Evolutionary conservation across 1,284 basidiomycete species (phyloP), one percentile per base, ranked within the genome.

Genomic region (Schizopora paradoxa): DNA sequence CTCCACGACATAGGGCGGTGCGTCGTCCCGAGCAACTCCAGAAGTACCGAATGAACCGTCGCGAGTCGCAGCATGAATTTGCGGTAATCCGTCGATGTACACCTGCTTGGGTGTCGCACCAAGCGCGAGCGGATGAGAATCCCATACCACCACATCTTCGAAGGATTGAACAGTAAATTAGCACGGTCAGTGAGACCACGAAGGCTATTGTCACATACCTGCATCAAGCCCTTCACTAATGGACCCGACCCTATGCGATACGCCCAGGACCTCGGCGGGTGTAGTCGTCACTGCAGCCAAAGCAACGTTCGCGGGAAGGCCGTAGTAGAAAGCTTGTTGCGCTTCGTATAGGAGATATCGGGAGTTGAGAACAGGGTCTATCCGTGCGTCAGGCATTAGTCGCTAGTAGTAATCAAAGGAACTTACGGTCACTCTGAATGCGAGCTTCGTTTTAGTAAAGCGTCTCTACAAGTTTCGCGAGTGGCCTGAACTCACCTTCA

Each of bases 251-350:
- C 92, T 75, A 61, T 96, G 90, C 48, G 82, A 83, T 47, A 87
- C 68, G 1, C 91, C 92, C 49, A 91, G 69, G 1, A 83, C 73
- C 29, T 71, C 73, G 1, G 92, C 91, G 1, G 92, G 82, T 8
- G 82, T 85, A 1, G 83, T 79, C 0, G 82, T 95, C 13, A 95
- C 83, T 2, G 87, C 71, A 3, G 81, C 72, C 7, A 92, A 64
- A 4, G 85, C 83, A 22, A 82, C 62, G 52, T 82, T 69, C 8
- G 66, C 62, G 1, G 75, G 62, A 29, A 86, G 65, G 7, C 81
- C 79, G 54, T 80, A 94, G 60, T 86, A 86, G 58, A 92, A 82
- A 1, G 86, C 90, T 61, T 93, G 89, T 47, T 90, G 87, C 0
- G 92, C 91, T 63, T 96, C 91, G 58, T 82, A 83, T 2, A 91